Evolutionary conservation across 2,329 filamentous ascomycete species (phyloP).

Genomic region (Trichoderma sp.): DNA sequence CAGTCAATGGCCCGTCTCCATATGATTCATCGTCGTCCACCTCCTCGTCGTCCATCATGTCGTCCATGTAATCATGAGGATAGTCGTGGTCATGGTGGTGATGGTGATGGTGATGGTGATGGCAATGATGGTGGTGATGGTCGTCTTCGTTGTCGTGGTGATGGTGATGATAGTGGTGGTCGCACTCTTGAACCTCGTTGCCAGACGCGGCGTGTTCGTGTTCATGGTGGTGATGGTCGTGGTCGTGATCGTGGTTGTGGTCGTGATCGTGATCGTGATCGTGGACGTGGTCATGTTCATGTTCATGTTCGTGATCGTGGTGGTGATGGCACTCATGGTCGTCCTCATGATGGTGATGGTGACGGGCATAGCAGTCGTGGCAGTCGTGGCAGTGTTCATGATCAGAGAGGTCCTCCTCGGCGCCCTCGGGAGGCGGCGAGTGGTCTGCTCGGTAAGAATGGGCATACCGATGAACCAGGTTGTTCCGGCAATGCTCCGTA

Average conservation of each 20-base stretch:
- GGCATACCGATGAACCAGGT: conserved; percentile 59
- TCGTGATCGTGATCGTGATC: conserved; percentile 41
- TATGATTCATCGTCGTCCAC: conserved; percentile 78
- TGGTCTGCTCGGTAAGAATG: conserved; percentile 49
- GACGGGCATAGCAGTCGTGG: conserved; percentile 36
- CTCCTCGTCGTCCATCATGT: conserved; percentile 67
- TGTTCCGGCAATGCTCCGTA: conserved; percentile 61
- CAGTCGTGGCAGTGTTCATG: conserved; percentile 44
- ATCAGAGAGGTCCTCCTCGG: conserved; percentile 46
- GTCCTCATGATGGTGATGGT: conserved; percentile 47
- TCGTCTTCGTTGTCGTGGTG: conserved; percentile 37
- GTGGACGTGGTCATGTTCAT: conserved; percentile 32
- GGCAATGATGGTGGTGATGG: conserved; percentile 37
- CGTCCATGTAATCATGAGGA: conserved; percentile 52
- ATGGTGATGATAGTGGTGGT: conserved; percentile 50
- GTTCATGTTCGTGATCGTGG: conserved; percentile 41
- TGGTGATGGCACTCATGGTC: conserved; percentile 50
- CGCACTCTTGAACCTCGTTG: conserved; percentile 51
- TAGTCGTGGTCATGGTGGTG: conserved; percentile 45
- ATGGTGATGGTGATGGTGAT: conserved; percentile 40
- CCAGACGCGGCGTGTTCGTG: conserved; percentile 49
- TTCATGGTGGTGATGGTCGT: conserved; percentile 42
- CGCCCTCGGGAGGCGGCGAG: conserved; percentile 41
- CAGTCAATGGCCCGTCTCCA: conserved; percentile 75
- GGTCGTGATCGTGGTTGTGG: conserved; percentile 32